Conservation (phyloP, 176 grass and related monocot species). For the Bothriochloa decipiens region DNA sequence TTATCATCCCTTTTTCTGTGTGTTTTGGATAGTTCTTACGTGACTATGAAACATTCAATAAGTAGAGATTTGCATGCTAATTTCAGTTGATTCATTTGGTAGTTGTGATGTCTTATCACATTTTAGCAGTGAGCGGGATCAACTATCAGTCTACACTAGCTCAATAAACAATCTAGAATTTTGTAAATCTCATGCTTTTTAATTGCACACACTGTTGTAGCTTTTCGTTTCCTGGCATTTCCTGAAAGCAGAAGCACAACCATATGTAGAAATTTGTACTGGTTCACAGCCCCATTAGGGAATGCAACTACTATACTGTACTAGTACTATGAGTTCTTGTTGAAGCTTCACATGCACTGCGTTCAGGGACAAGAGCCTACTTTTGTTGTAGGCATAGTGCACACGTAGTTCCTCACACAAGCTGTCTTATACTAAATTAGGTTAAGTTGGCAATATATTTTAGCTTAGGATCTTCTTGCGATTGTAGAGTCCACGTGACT, state of each 20-base stretch:
- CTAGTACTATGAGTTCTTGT: not conserved
- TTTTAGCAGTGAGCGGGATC: not conserved
- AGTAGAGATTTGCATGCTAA: not conserved
- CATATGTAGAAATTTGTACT: not conserved
- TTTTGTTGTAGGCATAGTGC: too few species aligned
- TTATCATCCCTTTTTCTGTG: not conserved
- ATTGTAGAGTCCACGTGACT: not conserved
- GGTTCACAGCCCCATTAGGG: not conserved
- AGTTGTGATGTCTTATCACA: not conserved
- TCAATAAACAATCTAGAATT: not conserved
- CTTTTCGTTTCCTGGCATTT: not conserved
- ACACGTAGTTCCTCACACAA: not conserved
- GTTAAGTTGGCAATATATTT: not conserved
- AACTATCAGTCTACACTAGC: not conserved
- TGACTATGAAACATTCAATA: not conserved
- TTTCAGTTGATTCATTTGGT: not conserved
- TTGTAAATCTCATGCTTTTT: not conserved
- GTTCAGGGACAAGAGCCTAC: not conserved
- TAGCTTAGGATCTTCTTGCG: slow-evolving; percentile 5
- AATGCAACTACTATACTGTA: not conserved
- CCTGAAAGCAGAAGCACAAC: not conserved
- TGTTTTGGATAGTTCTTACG: not conserved
- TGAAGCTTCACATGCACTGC: not conserved
- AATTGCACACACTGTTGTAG: not conserved
- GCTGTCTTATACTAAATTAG: not conserved